Conservation (phyloP, 768 basidiomycete species). For the Russula sp. region DNA sequence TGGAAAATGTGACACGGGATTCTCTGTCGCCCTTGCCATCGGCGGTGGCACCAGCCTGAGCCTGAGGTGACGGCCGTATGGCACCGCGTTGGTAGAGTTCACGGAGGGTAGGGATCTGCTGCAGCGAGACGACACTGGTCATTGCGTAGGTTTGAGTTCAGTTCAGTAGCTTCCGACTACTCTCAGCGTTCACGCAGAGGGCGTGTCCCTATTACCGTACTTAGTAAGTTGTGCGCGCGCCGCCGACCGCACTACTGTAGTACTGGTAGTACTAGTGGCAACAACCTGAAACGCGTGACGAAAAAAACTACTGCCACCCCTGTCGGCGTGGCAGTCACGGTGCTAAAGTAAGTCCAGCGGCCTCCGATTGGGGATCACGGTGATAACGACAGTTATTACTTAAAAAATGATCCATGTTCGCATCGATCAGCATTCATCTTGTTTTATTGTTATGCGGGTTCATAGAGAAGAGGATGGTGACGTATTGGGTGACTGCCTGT, state of each 20-base stretch:
- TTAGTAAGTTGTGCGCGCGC: too few relatives aligned
- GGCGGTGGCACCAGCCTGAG: background rate
- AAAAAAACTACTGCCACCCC: too few relatives aligned
- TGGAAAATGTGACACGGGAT: constrained; percentile 34
- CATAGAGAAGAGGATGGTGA: background rate
- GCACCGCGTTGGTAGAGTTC: constrained; percentile 43
- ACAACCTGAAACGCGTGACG: too few relatives aligned
- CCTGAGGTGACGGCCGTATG: constrained; percentile 25
- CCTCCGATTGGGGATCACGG: background rate
- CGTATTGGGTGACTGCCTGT: background rate
- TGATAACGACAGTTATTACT: background rate
- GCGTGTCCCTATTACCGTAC: too few relatives aligned
- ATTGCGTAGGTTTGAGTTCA: background rate
- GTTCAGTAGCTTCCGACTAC: background rate
- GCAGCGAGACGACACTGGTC: constrained; percentile 30
- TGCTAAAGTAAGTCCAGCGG: too few relatives aligned
- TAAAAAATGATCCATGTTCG: background rate
- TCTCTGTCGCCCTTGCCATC: constrained; percentile 23
- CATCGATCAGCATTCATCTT: background rate
- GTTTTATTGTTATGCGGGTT: background rate
- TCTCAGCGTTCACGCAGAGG: background rate
- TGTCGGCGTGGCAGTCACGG: too few relatives aligned
- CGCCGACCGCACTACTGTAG: too few relatives aligned
- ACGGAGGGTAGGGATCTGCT: constrained; percentile 50
- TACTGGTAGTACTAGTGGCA: too few relatives aligned